Evolutionary conservation across 2,329 filamentous ascomycete species (phyloP), one percentile per base, ranked within the genome.

Genomic region (Chaetomiaceae sp.): DNA sequence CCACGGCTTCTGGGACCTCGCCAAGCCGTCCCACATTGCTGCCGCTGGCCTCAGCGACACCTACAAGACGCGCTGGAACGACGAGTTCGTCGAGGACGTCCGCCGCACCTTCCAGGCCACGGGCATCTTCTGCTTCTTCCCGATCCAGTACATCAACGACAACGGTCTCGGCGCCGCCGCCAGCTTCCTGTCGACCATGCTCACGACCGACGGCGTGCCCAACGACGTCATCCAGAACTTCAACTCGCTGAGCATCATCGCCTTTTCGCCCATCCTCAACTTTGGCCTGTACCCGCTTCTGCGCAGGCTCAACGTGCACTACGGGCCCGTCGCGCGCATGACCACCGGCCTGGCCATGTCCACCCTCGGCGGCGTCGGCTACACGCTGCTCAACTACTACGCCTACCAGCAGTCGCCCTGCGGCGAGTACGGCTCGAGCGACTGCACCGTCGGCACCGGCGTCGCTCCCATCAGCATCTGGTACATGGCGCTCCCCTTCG

Each of bases 11-110:
- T 85, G 81, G 81, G 77, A 84, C 37, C 66, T 73, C 14, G 78
- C 77, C 47, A 83, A 83, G 71, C 82, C 82, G 5, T 80, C 75
- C 61, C 65, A 72, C 48, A 74, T 82, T 27, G 69, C 69, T 12
- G 75, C 75, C 17, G 67, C 67, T 4, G 71, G 72, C 48, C 75
- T 71, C 8, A 57, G 53, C 46, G 63, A 61, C 49, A 53, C 57
- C 3, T 63, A 59, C 55, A 22, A 36, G 42, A 76, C 63, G 68
- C 72, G 4, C 0, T 85, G 81, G 80, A 85, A 86, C 56, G 84
- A 87, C 60, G 75, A 77, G 22, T 87, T 84, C 74, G 83, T 87
- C 34, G 83, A 85, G 63, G 81, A 86, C 60, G 80, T 85, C 33
- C 73, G 74, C 49, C 80, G 82, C 64, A 81, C 81, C 14, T 72